phyloP scores from a whole-genome alignment of 225 moss, liverwort and hornwort species.

The Polytrichum commune region DNA sequence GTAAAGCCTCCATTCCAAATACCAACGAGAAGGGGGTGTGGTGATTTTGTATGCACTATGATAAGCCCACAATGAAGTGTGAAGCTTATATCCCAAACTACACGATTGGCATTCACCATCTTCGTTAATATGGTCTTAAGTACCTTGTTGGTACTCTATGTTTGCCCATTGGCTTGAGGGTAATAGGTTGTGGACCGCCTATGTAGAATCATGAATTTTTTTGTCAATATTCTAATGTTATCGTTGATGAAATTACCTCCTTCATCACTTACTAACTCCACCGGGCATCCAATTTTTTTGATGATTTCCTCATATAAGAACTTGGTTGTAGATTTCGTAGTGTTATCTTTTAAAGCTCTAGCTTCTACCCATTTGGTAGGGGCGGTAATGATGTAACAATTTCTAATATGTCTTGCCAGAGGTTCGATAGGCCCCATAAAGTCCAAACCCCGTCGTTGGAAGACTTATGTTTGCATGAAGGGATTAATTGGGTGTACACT shows the following conservation, averaged over 20 bases:
- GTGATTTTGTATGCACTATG: not conserved
- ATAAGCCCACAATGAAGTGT: not conserved
- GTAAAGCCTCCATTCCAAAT: not conserved
- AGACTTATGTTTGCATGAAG: not conserved
- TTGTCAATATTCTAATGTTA: not conserved
- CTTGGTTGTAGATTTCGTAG: constrained; percentile 4
- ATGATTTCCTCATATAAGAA: constrained; percentile 16
- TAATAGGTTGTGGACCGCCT: constrained; percentile 12
- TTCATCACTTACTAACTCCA: constrained; percentile 14
- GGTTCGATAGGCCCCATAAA: constrained; percentile 8
- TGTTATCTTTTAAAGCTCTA: not conserved
- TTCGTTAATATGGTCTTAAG: not conserved
- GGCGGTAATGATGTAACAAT: constrained; percentile 3
- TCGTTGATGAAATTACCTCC: constrained; percentile 16
- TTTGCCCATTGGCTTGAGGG: constrained; percentile 4
- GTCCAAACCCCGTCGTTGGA: constrained; percentile 12
- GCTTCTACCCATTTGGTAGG: constrained; percentile 9
- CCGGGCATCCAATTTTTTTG: not conserved
- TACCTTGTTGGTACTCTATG: not conserved
- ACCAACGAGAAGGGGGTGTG: not conserved
- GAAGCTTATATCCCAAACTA: not conserved
- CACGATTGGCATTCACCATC: not conserved
- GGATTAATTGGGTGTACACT: not conserved
- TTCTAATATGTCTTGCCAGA: not conserved
- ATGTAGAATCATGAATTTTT: constrained; percentile 11